phyloP scores from a whole-genome alignment of 805 yeast species.

The Wickerhamiella occidentalis region DNA sequence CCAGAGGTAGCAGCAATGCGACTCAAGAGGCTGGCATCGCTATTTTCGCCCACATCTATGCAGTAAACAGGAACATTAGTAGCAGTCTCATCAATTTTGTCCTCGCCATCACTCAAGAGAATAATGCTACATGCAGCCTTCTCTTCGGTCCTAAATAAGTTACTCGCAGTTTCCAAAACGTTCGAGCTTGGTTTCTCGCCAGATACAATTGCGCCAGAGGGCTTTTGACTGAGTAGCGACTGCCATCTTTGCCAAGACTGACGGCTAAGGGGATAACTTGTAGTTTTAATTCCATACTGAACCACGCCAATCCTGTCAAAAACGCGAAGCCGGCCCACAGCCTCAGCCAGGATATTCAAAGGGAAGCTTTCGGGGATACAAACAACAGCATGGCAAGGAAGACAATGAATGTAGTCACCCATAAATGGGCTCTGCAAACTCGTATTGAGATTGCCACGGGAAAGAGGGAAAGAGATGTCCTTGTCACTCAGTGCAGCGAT shows the following conservation, averaged over 20 bases:
- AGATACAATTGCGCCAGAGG: background rate
- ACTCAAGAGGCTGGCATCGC: background rate
- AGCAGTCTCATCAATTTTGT: background rate
- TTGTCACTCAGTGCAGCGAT: constrained; percentile 11
- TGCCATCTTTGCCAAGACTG: constrained; percentile 11
- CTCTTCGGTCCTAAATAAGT: background rate
- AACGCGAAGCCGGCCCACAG: constrained; percentile 12
- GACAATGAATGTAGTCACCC: constrained; percentile 10
- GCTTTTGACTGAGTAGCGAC: background rate
- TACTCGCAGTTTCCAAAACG: background rate
- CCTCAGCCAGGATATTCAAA: constrained; percentile 4
- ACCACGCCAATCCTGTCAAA: constrained; percentile 14
- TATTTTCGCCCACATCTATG: constrained; percentile 3
- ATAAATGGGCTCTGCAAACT: constrained; percentile 4
- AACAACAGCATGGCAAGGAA: constrained; percentile 10
- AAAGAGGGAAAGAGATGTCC: constrained; percentile 11
- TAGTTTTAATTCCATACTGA: constrained; percentile 1
- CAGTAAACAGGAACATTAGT: constrained; percentile 7
- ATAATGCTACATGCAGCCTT: constrained; percentile 1
- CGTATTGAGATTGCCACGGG: background rate
- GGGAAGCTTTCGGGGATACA: constrained; percentile 11
- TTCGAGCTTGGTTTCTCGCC: background rate
- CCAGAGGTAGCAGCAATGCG: constrained; percentile 1
- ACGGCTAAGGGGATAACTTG: constrained; percentile 3
- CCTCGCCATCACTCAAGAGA: background rate